A percentile compares a stretch with the other conserved stretches of the same genome.
Conservation (phyloP, 2,329 filamentous ascomycete genomes). For the Xylaria polymorpha region DNA sequence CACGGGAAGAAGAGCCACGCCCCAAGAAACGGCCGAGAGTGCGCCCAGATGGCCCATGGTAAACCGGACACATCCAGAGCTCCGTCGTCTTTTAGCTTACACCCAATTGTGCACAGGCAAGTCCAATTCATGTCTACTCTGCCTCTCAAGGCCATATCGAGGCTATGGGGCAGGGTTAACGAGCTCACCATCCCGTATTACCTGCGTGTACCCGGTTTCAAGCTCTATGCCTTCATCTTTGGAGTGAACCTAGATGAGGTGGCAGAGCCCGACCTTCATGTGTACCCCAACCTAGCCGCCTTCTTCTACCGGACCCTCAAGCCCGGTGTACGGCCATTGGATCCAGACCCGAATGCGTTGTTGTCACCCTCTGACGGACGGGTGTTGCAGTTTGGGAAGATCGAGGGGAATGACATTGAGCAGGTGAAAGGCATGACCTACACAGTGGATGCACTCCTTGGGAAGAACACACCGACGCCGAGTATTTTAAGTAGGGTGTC, state of each 20-base stretch:
- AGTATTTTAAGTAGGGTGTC: conserved; percentile 61
- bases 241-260: conserved; percentile 93
- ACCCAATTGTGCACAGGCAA: conserved; percentile 64
- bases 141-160: conserved; percentile 88
- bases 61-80: conserved; percentile 40
- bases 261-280: conserved; percentile 85
- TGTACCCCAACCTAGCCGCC: conserved; percentile 90
- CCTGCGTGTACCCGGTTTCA: conserved; percentile 88
- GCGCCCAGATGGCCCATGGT: conserved; percentile 87
- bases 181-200: conserved; percentile 89
- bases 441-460: conserved; percentile 90
- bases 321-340: conserved; percentile 85
- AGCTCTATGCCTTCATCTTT: conserved; percentile 89
- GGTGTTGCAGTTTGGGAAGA: conserved; percentile 90
- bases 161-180: conserved; percentile 92
- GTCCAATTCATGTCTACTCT: conserved; percentile 94
- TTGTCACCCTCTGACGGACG: conserved; percentile 91
- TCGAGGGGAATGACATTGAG: conserved; percentile 93
- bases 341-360: conserved; percentile 81
- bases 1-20: conserved; percentile 54
- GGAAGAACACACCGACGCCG: conserved; percentile 68
- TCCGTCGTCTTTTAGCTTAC: conserved; percentile 18
- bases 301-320: conserved; percentile 98
- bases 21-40: conserved; percentile 70
- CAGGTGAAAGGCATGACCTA: conserved; percentile 99